phyloP scores from a whole-genome alignment of 2,329 filamentous ascomycete species.

The Ceratocystis lukuohia region DNA sequence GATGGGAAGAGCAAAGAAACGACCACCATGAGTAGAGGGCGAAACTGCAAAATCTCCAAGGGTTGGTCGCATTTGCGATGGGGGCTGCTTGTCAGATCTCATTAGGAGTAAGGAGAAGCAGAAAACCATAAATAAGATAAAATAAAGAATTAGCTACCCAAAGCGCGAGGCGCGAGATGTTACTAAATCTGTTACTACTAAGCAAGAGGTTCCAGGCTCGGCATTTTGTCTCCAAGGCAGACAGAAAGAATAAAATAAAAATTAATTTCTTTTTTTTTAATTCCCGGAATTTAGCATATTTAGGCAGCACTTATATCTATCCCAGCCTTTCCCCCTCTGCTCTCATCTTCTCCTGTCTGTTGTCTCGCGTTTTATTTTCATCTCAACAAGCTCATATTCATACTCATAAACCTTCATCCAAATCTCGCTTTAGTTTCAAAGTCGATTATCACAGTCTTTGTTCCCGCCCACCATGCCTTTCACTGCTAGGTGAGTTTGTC shows the following conservation, averaged over 20 bases:
- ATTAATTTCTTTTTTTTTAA: neutral
- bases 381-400: neutral
- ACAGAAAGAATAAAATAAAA: neutral
- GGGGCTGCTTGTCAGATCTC: neutral
- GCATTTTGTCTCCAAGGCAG: neutral
- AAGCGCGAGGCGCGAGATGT: too few relatives aligned
- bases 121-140: neutral
- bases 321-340: neutral
- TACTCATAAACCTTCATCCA: neutral
- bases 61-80: too few relatives aligned
- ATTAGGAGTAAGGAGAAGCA: neutral
- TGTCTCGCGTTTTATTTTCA: neutral
- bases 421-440: neutral
- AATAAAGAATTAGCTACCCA: neutral
- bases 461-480: slow-evolving; percentile 38
- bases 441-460: neutral
- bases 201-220: neutral
- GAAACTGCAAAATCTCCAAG: neutral
- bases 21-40: neutral
- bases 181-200: neutral
- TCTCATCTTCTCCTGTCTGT: neutral
- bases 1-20: too few relatives aligned
- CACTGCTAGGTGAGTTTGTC: slow-evolving; percentile 39
- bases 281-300: neutral
- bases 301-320: neutral